These are phyloP conservation scores for Alternaria gansuensis DNA, from an alignment of 2,329 filamentous ascomycete species.

Conservation along the genomic window DNA sequence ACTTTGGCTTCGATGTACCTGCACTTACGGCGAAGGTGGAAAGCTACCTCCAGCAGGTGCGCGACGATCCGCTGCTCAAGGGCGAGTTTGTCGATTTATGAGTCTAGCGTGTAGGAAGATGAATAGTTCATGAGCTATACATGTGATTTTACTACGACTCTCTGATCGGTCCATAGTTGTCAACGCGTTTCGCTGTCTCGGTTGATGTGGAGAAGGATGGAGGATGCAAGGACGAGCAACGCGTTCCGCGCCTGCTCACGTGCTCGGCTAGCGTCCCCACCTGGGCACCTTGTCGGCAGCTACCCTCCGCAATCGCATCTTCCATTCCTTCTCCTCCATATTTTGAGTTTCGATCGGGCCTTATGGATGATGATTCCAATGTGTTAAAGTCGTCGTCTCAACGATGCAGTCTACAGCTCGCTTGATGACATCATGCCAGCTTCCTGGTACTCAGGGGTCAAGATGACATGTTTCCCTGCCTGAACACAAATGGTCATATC, in stretches of 20 bases:
- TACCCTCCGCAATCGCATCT: background rate
- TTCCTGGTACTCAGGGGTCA: background rate
- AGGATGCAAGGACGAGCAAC: background rate
- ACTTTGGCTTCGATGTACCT: slow-evolving; percentile 58
- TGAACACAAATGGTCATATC: background rate
- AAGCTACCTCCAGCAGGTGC: slow-evolving; percentile 49
- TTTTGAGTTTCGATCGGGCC: background rate
- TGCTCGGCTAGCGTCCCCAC: background rate
- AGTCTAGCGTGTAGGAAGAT: background rate
- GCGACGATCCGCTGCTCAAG: slow-evolving; percentile 47
- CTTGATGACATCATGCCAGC: background rate
- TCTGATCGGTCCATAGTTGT: too few species aligned
- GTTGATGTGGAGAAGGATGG: background rate
- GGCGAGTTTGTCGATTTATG: slow-evolving; percentile 48
- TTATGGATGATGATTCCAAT: background rate
- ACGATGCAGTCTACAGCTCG: background rate
- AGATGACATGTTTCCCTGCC: background rate
- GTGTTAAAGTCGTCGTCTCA: background rate
- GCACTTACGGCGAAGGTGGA: slow-evolving; percentile 56
- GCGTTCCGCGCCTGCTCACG: background rate
- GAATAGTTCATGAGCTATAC: background rate
- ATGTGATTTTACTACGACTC: background rate
- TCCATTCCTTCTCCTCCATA: background rate
- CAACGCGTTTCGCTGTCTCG: background rate
- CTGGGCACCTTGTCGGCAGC: background rate